Base-by-base conservation (phyloP, 1,284 basidiomycete genomes). In the Sanghuangporus sanghuang region DNA sequence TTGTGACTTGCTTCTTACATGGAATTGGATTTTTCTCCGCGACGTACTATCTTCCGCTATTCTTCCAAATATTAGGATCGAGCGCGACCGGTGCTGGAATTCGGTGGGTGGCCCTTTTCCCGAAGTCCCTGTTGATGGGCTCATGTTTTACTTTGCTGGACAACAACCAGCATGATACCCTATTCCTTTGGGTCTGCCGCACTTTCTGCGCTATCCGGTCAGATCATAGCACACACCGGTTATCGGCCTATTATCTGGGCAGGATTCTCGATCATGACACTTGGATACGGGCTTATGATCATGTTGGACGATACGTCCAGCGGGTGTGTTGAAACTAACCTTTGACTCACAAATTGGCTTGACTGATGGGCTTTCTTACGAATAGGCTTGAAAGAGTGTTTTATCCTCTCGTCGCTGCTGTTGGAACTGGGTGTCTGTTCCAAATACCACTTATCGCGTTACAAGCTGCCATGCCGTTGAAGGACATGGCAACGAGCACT, bases 401-500 rank as follows among this genome's bases (percentile, higher is more conserved):
- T 2, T 88, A 79, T 68, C 85, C 86, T 2, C 69, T 91, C 18
- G 73, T 92, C 18, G 77, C 83, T 6, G 81, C 84, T 4, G 7
- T 85, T 1, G 89, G 89, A 0, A 71, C 86, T 27, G 89, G 89
- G 1, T 80, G 77, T 67, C 72, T 90, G 52, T 89, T 89, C 78
- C 86, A 87, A 73, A 80, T 79, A 6, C 89, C 89, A 0, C 73
- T 91, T 9, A 85, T 92, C 64, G 87, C 79, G 21, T 73, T 92
- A 12, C 90, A 92, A 75, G 89, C 90, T 1, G 87, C 90, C 0
- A 92, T 93, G 89, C 91, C 91, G 0, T 69, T 90, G 27, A 87
- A 85, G 68, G 89, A 92, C 68, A 90, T 92, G 89, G 87, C 90
- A 1, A 91, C 90, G 0, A 85, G 83, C 64, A 91, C 91, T 0